phyloP scores from a whole-genome alignment of 2,329 filamentous ascomycete genomes.

The Alternaria panax region DNA sequence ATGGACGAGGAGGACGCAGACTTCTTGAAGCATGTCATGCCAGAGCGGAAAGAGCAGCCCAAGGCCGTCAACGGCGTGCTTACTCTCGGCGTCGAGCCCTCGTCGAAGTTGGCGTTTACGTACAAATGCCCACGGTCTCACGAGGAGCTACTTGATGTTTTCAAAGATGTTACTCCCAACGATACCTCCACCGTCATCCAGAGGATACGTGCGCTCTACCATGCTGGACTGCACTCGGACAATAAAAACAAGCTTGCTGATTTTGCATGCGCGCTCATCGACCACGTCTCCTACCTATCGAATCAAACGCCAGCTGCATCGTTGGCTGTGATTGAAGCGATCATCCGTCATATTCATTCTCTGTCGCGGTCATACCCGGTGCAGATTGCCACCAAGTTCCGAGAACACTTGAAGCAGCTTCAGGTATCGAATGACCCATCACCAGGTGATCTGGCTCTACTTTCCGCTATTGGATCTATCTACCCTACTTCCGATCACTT shows the following conservation, averaged over 20 bases:
- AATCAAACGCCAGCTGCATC: constrained; percentile 61
- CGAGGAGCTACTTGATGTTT: constrained; percentile 72
- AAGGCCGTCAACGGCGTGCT: constrained; percentile 54
- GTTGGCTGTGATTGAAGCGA: constrained; percentile 75
- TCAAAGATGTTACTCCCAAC: constrained; percentile 66
- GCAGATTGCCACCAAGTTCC: constrained; percentile 79
- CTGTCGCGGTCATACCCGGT: constrained; percentile 85
- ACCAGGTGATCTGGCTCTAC: constrained; percentile 78
- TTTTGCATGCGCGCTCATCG: constrained; percentile 72
- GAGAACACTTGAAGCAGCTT: constrained; percentile 70
- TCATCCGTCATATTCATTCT: constrained; percentile 91
- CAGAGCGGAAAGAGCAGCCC: constrained; percentile 34
- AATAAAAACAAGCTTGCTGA: constrained; percentile 84
- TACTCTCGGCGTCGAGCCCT: constrained; percentile 49
- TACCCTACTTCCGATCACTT: constrained; percentile 98
- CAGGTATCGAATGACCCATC: constrained; percentile 62
- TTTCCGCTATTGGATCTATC: constrained; percentile 82
- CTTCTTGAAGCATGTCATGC: constrained; percentile 56
- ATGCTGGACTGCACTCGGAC: constrained; percentile 81
- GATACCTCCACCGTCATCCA: constrained; percentile 83
- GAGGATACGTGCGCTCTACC: constrained; percentile 88
- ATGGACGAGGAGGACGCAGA: constrained; percentile 58
- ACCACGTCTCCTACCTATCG: constrained; percentile 68
- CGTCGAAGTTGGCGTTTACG: constrained; percentile 74
- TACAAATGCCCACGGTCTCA: constrained; percentile 85